A percentile compares a stretch with the other conserved stretches of the same genome.
Evolutionary conservation across 768 basidiomycete genomes (phyloP).

Genomic region (Agaricus sinodeliciosus): DNA sequence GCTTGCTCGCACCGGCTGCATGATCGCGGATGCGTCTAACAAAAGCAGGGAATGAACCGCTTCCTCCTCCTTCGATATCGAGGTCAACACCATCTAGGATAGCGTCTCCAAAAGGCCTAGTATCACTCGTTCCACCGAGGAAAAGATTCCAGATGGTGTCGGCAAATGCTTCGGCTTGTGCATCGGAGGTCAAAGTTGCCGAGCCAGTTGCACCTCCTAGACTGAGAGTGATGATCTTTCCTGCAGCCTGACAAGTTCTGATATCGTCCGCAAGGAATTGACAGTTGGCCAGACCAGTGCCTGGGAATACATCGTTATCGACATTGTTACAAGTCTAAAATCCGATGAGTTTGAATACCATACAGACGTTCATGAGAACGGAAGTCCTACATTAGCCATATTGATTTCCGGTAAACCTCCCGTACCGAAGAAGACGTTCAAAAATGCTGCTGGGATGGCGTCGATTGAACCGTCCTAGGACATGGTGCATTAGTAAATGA

Average conservation of each 20-base stretch:
- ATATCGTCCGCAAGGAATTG: conserved; percentile 49
- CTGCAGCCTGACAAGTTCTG: conserved; percentile 47
- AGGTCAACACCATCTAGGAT: conserved; percentile 61
- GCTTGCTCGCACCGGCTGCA: conserved; percentile 40
- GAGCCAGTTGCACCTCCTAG: conserved; percentile 49
- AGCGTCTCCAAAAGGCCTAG: conserved; percentile 56
- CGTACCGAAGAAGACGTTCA: conserved; percentile 51
- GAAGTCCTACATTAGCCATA: conserved; percentile 43
- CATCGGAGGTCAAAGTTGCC: conserved; percentile 42
- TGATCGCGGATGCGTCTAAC: conserved; percentile 39
- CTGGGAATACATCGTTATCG: conserved; percentile 39
- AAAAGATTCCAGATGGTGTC: conserved; percentile 63
- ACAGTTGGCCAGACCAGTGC: conserved; percentile 54
- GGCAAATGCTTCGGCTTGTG: conserved; percentile 46
- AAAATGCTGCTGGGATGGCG: conserved; percentile 54
- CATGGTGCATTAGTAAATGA: background rate
- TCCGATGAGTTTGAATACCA: background rate
- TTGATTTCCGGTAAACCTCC: conserved; percentile 55
- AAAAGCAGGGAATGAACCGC: conserved; percentile 38
- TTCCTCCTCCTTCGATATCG: conserved; percentile 56
- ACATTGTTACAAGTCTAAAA: conserved; percentile 44
- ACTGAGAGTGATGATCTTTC: conserved; percentile 43
- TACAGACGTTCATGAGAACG: background rate
- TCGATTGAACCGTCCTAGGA: conserved; percentile 49
- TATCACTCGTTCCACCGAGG: conserved; percentile 51